Base-by-base conservation (phyloP, 1,139 yeast genomes). In the Yamadazyma buinensis region DNA sequence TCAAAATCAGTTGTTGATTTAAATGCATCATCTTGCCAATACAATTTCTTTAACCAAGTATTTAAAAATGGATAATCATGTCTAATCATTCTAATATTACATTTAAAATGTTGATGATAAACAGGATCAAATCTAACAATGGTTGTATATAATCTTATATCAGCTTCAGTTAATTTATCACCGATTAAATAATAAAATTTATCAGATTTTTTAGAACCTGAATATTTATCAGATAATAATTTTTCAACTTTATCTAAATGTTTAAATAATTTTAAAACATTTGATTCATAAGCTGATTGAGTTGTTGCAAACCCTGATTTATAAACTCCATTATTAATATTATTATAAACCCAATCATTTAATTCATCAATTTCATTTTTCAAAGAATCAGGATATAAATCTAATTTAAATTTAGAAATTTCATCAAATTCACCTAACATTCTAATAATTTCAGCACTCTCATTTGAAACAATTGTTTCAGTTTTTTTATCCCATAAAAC, bases 61-160 rank as follows among this genome's bases (percentile, higher is more conserved):
- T 87, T 83, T 36, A 88, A 62, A 49, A 70, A 61, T 15, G 97
- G 97, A 56, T 78, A 92, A 44, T 87, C 85, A 44, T 68, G 69
- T 53, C 97, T 77, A 51, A 92, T 84, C 72, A 80, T 84, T 33
- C 80, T 79, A 43, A 87, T 61, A 58, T 92, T 92, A 61, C 96
- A 86, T 65, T 92, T 92, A 75, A 92, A 92, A 58, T 88, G 97
- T 59, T 88, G 95, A 36, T 83, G 90, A 54, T 90, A 90, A 21
- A 86, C 95, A 1, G 94, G 84, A 57, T 90, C 97, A 52, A 90
- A 90, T 48, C 97, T 75, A 30, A 85, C 68, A 41, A 90, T 81
- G 8, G 97, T 67, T 10, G 62, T 80, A 63, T 63, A 92, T 39
- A 92, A 73, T 47, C 97, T 72, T 37, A 92, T 68, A 56, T 92